Conservation (phyloP, 2,329 filamentous ascomycete genomes). For the Didymella arachidicola region DNA sequence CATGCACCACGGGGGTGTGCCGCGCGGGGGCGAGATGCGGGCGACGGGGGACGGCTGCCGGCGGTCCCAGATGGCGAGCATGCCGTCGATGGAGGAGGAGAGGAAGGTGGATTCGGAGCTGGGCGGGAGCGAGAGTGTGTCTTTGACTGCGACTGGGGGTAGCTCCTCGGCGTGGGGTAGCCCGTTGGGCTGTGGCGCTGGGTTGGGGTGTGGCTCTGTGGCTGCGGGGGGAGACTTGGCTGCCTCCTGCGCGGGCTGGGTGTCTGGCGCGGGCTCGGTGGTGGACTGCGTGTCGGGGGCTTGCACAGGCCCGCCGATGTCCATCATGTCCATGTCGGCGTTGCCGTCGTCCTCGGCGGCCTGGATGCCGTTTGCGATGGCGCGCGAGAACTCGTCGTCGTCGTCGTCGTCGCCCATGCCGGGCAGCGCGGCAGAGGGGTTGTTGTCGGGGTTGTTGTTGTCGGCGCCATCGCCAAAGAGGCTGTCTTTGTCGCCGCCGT, state of each 20-base stretch:
- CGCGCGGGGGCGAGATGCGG: constrained; percentile 74
- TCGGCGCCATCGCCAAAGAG: constrained; percentile 80
- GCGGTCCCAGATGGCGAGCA: constrained; percentile 91
- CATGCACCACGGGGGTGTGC: constrained; percentile 96
- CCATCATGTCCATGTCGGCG: constrained; percentile 56
- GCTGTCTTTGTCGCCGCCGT: constrained; percentile 71
- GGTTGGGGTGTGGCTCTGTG: constrained; percentile 19
- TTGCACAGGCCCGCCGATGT: constrained; percentile 55
- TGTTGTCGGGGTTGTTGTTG: constrained; percentile 41
- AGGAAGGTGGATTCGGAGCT: constrained; percentile 74
- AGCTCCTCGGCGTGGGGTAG: constrained; percentile 61
- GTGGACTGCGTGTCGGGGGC: constrained; percentile 38
- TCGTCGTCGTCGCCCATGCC: constrained; percentile 76
- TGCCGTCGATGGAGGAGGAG: constrained; percentile 85
- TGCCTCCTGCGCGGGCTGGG: neutral
- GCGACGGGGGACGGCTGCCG: constrained; percentile 79
- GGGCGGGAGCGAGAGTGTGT: constrained; percentile 45
- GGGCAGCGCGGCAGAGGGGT: constrained; percentile 53
- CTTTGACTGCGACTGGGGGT: constrained; percentile 19
- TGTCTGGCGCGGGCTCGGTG: neutral
- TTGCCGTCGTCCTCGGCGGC: constrained; percentile 56
- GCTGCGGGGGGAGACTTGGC: constrained; percentile 15
- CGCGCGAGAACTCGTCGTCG: constrained; percentile 75
- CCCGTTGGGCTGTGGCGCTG: constrained; percentile 53
- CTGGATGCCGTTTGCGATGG: constrained; percentile 66